A percentile compares a stretch with the other conserved stretches of the same genome.
Conservation (phyloP, 1,284 basidiomycete species). For the Phylloboletellus chloephorus region DNA sequence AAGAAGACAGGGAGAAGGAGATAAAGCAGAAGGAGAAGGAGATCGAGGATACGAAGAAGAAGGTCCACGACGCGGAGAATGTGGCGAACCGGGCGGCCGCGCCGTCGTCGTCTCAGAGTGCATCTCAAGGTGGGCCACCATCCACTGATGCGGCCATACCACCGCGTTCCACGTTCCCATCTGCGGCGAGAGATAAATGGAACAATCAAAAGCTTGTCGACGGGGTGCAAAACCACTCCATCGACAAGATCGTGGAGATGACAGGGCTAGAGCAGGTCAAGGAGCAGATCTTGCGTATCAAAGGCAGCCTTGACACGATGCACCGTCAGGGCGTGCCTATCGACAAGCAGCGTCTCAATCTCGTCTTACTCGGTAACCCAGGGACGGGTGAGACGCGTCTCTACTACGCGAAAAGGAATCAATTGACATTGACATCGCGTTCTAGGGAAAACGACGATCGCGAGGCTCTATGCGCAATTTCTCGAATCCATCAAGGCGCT, state of each 20-base stretch:
- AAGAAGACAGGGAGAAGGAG: constrained; percentile 27
- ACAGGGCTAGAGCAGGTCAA: constrained; percentile 56
- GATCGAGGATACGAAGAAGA: constrained; percentile 23
- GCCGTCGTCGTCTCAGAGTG: constrained; percentile 4
- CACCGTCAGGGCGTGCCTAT: constrained; percentile 42
- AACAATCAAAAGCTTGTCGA: constrained; percentile 43
- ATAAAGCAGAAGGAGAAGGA: constrained; percentile 33
- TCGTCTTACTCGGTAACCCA: constrained; percentile 54
- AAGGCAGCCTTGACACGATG: constrained; percentile 46
- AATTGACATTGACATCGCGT: not conserved
- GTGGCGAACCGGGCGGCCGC: constrained; percentile 17
- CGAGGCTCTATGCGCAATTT: constrained; percentile 57
- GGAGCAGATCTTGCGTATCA: constrained; percentile 43
- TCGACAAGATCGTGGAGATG: constrained; percentile 55
- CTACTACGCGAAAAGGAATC: not conserved
- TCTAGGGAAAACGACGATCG: constrained; percentile 65
- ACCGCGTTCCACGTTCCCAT: constrained; percentile 22
- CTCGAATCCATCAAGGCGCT: constrained; percentile 49
- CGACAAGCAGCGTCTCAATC: constrained; percentile 51
- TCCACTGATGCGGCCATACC: constrained; percentile 4
- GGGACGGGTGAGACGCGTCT: constrained; percentile 46
- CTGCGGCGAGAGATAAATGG: constrained; percentile 43
- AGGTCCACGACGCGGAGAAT: constrained; percentile 10
- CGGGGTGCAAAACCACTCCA: constrained; percentile 40
- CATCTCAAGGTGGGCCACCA: not conserved